Base-by-base conservation (phyloP, 495 filamentous ascomycete species). In the Lentithecium fluviatile region DNA sequence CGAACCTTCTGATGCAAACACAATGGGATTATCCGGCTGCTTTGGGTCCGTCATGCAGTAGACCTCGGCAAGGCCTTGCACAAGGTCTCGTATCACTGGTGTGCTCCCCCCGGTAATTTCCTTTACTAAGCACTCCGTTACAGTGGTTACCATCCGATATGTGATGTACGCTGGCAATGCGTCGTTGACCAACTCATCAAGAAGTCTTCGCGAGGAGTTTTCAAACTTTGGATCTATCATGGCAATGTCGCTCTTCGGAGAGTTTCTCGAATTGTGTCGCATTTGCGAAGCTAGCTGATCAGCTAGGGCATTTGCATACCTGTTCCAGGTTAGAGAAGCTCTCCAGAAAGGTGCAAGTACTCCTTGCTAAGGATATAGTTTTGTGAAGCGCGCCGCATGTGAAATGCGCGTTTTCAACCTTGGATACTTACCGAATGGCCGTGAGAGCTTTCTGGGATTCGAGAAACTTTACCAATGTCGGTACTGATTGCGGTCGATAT, bases 1-100 rank as follows among this genome's bases (percentile, higher is more conserved):
- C 64, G 20, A 42, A 73, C 70, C 70, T 63, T 74, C 72, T 1
- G 72, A 74, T 45, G 72, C 72, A 46, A 73, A 74, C 11, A 72
- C 66, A 48, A 73, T 72, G 11, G 68, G 71, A 64, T 73, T 71
- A 51, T 73, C 71, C 15, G 65, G 60, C n/a, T 70, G 29, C 3
- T 68, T 68, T 4, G 73, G 73, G 48, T 75, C 73, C 1, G 64
- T 68, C 25, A 73, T 54, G 48, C 73, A 75, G 52, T 73, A 75
- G 13, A 73, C 71, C 56, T 75, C 73, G 1, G 73, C 73, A 46
- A 75, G 48, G n/a, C 70, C 71, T 8, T 67, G 66, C 2, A 75
- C 66, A 40, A 75, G 54, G 21, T 75, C 71, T 11, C 64, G 51
- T 70, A 75, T 73, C 25, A 73, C 58, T 1, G 73, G 73, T 25